These are phyloP conservation scores for Saccharomycopsis lassenensis DNA, from an alignment of 805 yeast species.

Conservation along the genomic window DNA sequence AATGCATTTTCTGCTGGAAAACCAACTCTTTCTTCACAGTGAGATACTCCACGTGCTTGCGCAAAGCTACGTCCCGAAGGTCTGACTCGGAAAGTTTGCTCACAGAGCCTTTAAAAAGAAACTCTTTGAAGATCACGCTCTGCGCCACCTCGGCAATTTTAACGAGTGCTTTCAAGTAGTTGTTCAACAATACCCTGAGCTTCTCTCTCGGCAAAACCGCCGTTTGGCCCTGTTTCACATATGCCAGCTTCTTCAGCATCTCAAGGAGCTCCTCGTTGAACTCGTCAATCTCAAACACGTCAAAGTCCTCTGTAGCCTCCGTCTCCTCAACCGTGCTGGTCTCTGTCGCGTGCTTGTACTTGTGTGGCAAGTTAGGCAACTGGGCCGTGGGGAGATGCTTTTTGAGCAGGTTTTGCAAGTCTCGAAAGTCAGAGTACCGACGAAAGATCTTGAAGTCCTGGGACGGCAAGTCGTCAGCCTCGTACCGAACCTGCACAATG, in stretches of 20 bases:
- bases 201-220: conserved; percentile 54
- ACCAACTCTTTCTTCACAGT: conserved; percentile 51
- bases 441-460: conserved; percentile 30
- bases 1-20: conserved; percentile 60
- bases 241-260: conserved; percentile 13
- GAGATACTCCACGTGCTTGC: conserved; percentile 54
- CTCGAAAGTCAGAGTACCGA: conserved; percentile 57
- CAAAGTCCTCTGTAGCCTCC: neutral
- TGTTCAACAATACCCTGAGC: conserved; percentile 65
- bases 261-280: no score
- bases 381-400: conserved; percentile 59
- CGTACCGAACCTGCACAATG: conserved; percentile 26
- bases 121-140: conserved; percentile 56
- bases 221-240: no score
- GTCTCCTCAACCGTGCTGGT: conserved; percentile 3
- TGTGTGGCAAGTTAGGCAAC: conserved; percentile 45
- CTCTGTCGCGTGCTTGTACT: conserved; percentile 16
- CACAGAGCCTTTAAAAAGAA: conserved; percentile 36
- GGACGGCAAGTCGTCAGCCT: conserved; percentile 27
- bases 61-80: conserved; percentile 47
- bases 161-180: conserved; percentile 48
- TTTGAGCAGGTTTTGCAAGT: conserved; percentile 41
- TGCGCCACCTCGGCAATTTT: conserved; percentile 61
- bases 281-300: conserved; percentile 8
- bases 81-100: conserved; percentile 10